Evolutionary conservation across 2,329 filamentous ascomycete species (phyloP).

Genomic region (Beauveria sp.): DNA sequence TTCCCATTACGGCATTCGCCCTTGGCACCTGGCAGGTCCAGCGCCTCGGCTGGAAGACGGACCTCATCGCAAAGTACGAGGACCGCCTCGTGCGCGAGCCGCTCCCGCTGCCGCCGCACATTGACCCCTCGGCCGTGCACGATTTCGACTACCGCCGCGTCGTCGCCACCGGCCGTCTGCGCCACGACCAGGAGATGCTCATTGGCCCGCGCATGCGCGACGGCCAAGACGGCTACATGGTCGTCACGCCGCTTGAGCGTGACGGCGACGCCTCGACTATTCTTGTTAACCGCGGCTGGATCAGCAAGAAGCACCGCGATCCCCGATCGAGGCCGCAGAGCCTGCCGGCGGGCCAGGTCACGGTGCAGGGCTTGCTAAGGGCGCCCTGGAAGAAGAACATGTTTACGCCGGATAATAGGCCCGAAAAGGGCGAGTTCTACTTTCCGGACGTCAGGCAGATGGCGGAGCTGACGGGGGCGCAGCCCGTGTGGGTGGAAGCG

Average conservation of each 20-base stretch:
- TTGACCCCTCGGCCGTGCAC: constrained; percentile 73
- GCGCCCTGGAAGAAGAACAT: constrained; percentile 96
- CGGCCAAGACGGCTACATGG: constrained; percentile 82
- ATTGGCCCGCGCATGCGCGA: constrained; percentile 85
- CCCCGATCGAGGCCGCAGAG: constrained; percentile 59
- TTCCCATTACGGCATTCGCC: constrained; percentile 82
- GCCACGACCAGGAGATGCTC: constrained; percentile 94
- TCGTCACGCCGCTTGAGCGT: constrained; percentile 84
- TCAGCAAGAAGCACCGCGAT: constrained; percentile 63
- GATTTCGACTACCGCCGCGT: constrained; percentile 93
- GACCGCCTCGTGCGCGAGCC: constrained; percentile 83
- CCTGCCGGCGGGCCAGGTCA: constrained; percentile 63
- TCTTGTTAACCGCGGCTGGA: constrained; percentile 88
- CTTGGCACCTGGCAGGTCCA: constrained; percentile 95
- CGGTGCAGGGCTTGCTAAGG: constrained; percentile 74
- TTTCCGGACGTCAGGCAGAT: constrained; percentile 93
- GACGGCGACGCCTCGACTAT: constrained; percentile 57
- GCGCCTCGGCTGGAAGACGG: constrained; percentile 87
- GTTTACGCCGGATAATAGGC: constrained; percentile 88
- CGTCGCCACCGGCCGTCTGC: constrained; percentile 61
- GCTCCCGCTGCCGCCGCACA: constrained; percentile 71
- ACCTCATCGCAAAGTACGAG: constrained; percentile 84
- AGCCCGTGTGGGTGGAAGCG: constrained; percentile 90
- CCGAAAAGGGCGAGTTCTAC: constrained; percentile 79
- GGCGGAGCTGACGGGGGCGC: constrained; percentile 73